These are phyloP conservation scores for Mycena indigotica DNA, from an alignment of 768 basidiomycete genomes.

Conservation along the genomic window DNA sequence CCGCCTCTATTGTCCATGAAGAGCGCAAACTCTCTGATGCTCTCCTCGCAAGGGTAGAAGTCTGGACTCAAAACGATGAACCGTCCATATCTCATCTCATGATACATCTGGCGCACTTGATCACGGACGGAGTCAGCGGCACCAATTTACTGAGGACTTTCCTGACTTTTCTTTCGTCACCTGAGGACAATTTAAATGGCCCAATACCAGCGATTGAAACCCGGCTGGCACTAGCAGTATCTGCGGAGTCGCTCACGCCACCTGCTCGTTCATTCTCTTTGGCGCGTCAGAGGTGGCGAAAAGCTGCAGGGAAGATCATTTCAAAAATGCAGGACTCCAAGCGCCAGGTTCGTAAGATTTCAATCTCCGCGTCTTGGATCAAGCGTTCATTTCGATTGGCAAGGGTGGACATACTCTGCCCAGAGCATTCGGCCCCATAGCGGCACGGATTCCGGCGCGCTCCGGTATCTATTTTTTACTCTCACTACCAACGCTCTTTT, in stretches of 20 bases:
- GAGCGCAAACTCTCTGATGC: slow-evolving; percentile 44
- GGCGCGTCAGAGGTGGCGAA: slow-evolving; percentile 47
- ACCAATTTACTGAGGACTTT: slow-evolving; percentile 45
- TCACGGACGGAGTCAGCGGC: slow-evolving; percentile 53
- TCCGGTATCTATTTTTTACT: slow-evolving; percentile 30
- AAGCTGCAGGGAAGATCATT: slow-evolving; percentile 44
- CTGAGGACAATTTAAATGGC: slow-evolving; percentile 6
- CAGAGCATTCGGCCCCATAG: slow-evolving; percentile 38
- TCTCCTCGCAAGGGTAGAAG: slow-evolving; percentile 42
- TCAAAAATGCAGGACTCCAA: slow-evolving; percentile 33
- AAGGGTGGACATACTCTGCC: slow-evolving; percentile 63
- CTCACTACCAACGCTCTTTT: not conserved
- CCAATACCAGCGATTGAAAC: slow-evolving; percentile 34
- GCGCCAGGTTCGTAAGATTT: too few relatives aligned
- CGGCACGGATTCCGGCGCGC: slow-evolving; percentile 38
- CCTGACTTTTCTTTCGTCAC: slow-evolving; percentile 41
- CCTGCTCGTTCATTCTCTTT: slow-evolving; percentile 35
- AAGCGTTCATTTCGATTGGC: too few relatives aligned
- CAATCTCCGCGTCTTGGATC: too few relatives aligned
- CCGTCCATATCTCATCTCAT: slow-evolving; percentile 43
- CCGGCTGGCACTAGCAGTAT: slow-evolving; percentile 42
- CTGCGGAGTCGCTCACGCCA: slow-evolving; percentile 40
- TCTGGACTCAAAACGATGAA: slow-evolving; percentile 43
- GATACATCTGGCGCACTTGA: slow-evolving; percentile 47
- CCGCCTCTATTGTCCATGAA: slow-evolving; percentile 34